phyloP scores from a whole-genome alignment of 208 protist species.

The Crithidia fasciculata region DNA sequence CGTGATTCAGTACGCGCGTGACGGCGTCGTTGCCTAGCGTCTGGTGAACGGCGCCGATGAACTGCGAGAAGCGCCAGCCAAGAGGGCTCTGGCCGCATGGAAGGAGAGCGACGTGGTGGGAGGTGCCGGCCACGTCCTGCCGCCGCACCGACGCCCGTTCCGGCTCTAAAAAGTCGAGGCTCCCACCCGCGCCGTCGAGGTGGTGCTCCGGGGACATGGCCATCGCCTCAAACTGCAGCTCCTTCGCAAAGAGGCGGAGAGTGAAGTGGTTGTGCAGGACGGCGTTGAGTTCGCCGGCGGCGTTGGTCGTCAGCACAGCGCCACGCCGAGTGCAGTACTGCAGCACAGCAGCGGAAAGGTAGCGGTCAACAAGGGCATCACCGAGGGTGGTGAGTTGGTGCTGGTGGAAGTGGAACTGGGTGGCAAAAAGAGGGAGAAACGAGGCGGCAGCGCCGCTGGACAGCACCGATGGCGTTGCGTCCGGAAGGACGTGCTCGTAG shows the following conservation, averaged over 20 bases:
- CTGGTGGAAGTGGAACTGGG: constrained; percentile 66
- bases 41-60: constrained; percentile 75
- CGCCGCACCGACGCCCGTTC: constrained; percentile 34
- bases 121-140: constrained; percentile 70
- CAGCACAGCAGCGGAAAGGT: constrained; percentile 54
- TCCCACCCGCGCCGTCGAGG: background rate
- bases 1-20: constrained; percentile 36
- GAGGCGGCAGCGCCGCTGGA: constrained; percentile 6
- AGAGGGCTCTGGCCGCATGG: constrained; percentile 71
- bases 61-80: constrained; percentile 88
- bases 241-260: constrained; percentile 73
- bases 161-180: constrained; percentile 57
- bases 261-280: constrained; percentile 86
- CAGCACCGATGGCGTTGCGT: constrained; percentile 16
- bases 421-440: constrained; percentile 58
- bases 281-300: constrained; percentile 60
- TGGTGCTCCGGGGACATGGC: constrained; percentile 32
- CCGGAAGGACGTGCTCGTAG: constrained; percentile 12
- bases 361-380: constrained; percentile 73
- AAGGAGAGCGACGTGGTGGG: constrained; percentile 67
- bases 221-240: constrained; percentile 70
- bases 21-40: constrained; percentile 36
- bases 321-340: constrained; percentile 50
- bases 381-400: constrained; percentile 84
- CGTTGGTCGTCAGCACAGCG: constrained; percentile 62